Evolutionary conservation across 1,139 yeast species (phyloP), one percentile per base, ranked within the genome.

Genomic region (Lodderomyces orthopsilosis): DNA sequence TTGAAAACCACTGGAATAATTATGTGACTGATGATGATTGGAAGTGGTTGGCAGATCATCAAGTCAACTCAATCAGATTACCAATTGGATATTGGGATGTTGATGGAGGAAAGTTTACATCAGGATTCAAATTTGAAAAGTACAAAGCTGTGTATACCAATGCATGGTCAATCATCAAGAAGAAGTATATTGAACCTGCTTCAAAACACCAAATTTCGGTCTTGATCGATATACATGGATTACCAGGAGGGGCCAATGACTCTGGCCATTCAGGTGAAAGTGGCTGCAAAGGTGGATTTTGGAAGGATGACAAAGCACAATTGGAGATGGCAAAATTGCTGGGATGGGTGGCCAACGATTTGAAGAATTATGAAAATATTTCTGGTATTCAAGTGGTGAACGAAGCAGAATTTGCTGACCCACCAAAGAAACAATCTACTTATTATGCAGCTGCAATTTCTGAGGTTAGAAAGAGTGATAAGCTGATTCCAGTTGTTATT

Each of bases 61-160:
- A 85, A 6, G 88, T 88, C 15, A 89, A 87, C 14, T 76, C 90
- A 0, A 75, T 93, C 7, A 74, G 98, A 52, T 74, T 91, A 7
- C 98, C 98, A 4, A 65, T 93, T 51, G 98, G 98, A 0, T 93
- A 86, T 62, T 93, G 96, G 96, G 83, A 79, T 46, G 79, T 90
- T 9, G 77, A 70, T 40, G 83, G 83, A n/a, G 87, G 87, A 1
- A 53, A 55, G 12, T 84, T 70, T 57, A 65, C 85, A 23, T 60
- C 64, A 15, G 79, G 73, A 10, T 84, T 95, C 6, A 79, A 82
- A 23, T 93, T 88, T 59, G 80, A 66, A 13, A 62, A 69, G 27
- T 67, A 75, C 40, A 64, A 72, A 3, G 59, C 58, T 0, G 88
- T 88, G 2, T 93, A 93, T 59, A 52, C 56, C 26, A 75, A 78